Conservation (phyloP, 768 basidiomycete genomes). For the Mycena kentingensis region DNA sequence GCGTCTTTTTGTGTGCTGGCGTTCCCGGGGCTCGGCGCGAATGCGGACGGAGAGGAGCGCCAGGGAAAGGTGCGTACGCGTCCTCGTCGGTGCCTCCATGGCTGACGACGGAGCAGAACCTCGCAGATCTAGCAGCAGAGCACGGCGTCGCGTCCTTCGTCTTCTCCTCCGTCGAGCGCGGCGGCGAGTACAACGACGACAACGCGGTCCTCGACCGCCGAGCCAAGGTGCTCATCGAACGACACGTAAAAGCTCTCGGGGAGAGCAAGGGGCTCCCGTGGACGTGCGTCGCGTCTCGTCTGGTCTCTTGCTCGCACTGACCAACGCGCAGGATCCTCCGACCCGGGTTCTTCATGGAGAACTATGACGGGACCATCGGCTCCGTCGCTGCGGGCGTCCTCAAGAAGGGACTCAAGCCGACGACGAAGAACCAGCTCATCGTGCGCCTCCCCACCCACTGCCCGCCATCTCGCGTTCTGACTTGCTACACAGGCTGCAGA, state of each 20-base stretch:
- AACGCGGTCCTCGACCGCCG: conserved; percentile 26
- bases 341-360: conserved; percentile 48
- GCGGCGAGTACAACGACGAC: conserved; percentile 38
- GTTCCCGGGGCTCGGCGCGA: conserved; percentile 43
- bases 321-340: conserved; percentile 36
- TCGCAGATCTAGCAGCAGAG: conserved; percentile 41
- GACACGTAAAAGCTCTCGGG: conserved; percentile 34
- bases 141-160: conserved; percentile 37
- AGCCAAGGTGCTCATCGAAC: conserved; percentile 42
- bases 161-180: conserved; percentile 42
- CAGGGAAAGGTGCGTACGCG: conserved; percentile 41
- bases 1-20: conserved; percentile 43
- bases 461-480: not conserved
- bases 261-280: conserved; percentile 33
- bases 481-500: conserved; percentile 29
- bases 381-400: conserved; percentile 37
- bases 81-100: not conserved
- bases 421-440: conserved; percentile 36
- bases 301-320: not conserved
- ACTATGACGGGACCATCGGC: conserved; percentile 41
- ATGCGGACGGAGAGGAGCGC: conserved; percentile 39
- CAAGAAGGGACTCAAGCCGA: conserved; percentile 34
- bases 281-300: conserved; percentile 41
- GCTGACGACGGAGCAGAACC: conserved; percentile 21
- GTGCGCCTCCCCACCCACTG: conserved; percentile 27